phyloP scores from a whole-genome alignment of 352 stramenopile genomes.

The Elongisporangium prolatum region DNA sequence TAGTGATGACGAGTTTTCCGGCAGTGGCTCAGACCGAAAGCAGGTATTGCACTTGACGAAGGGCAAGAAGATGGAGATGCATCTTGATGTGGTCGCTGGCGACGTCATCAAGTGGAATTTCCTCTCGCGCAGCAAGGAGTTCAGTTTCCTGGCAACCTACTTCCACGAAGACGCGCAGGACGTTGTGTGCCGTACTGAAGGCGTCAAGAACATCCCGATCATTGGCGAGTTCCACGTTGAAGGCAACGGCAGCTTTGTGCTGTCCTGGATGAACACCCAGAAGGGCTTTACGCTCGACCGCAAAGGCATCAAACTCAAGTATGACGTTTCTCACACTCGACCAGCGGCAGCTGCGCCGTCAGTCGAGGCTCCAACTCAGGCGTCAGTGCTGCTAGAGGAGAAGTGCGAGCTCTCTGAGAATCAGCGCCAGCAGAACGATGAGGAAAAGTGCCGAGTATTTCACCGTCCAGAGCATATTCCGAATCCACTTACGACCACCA shows the following conservation, averaged over 20 bases:
- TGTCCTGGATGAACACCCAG: slow-evolving; percentile 73
- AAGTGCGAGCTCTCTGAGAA: slow-evolving; percentile 6
- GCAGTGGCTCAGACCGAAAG: not conserved
- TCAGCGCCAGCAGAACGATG: slow-evolving; percentile 23
- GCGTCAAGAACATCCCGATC: slow-evolving; percentile 64
- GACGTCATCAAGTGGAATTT: slow-evolving; percentile 68
- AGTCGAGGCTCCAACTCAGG: not conserved
- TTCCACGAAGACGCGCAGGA: slow-evolving; percentile 51
- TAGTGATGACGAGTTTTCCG: slow-evolving; percentile 4
- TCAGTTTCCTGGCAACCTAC: slow-evolving; percentile 55
- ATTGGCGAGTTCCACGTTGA: slow-evolving; percentile 41
- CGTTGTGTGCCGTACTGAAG: slow-evolving; percentile 45
- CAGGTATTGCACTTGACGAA: slow-evolving; percentile 45
- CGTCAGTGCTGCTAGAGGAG: slow-evolving; percentile 9
- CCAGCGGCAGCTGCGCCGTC: slow-evolving; percentile 7
- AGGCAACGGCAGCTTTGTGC: slow-evolving; percentile 61
- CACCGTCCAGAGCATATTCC: slow-evolving; percentile 47
- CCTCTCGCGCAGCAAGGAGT: slow-evolving; percentile 48
- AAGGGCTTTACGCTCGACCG: slow-evolving; percentile 58
- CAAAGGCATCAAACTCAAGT: slow-evolving; percentile 56
- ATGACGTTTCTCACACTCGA: slow-evolving; percentile 47
- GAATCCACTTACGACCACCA: slow-evolving; percentile 66
- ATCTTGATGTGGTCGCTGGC: slow-evolving; percentile 62
- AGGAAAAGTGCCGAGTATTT: slow-evolving; percentile 52
- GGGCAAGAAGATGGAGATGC: slow-evolving; percentile 73